phyloP scores from a whole-genome alignment of 2,329 filamentous ascomycete species.

The Cladobotryum mycophilum region DNA sequence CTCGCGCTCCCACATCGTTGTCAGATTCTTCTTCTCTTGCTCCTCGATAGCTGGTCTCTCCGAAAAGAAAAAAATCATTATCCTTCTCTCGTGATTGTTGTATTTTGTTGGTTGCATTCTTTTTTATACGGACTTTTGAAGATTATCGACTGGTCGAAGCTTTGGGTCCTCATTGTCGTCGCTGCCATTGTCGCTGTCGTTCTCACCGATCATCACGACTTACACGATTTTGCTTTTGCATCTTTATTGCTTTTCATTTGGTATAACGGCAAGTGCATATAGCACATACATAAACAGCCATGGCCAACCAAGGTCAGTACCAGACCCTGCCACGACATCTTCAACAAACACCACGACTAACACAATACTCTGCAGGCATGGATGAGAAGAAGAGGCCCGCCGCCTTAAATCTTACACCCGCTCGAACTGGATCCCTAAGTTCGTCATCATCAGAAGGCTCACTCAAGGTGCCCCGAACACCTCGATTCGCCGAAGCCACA shows the following conservation, averaged over 20 bases:
- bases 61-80: slow-evolving; percentile 24
- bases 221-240: slow-evolving; percentile 1
- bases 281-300: slow-evolving; percentile 12
- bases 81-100: slow-evolving; percentile 25
- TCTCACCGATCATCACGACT: background rate
- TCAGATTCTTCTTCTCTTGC: slow-evolving; percentile 23
- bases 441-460: slow-evolving; percentile 50
- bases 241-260: background rate
- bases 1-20: slow-evolving; percentile 35
- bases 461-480: slow-evolving; percentile 63
- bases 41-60: slow-evolving; percentile 53
- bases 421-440: slow-evolving; percentile 42
- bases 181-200: background rate
- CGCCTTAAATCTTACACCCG: slow-evolving; percentile 48
- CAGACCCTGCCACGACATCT: background rate
- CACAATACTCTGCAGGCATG: slow-evolving; percentile 20
- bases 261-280: no score
- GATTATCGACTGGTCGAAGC: background rate
- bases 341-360: background rate
- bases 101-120: background rate
- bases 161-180: background rate
- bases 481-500: slow-evolving; percentile 76
- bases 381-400: slow-evolving; percentile 52
- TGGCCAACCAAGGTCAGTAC: slow-evolving; percentile 36
- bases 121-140: background rate